A percentile compares a stretch with the other conserved stretches of the same genome.
These are phyloP conservation scores for Puccinia triticina DNA, from an alignment of 1,284 basidiomycete species.

Conservation along the genomic window DNA sequence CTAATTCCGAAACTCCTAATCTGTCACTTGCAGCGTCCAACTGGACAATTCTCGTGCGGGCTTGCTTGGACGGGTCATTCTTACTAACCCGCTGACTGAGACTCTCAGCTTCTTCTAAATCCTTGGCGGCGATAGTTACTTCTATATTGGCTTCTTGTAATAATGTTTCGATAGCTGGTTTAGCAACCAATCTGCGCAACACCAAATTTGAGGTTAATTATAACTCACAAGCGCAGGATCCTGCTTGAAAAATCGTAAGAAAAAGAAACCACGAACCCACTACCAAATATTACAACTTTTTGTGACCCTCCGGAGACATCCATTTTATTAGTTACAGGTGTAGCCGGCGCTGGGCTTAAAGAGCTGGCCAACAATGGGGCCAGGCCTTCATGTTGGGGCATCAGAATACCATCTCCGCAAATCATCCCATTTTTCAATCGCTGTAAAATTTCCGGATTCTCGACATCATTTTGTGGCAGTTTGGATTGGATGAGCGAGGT, in stretches of 20 bases:
- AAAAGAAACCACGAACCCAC: slow-evolving; percentile 26
- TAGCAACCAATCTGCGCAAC: slow-evolving; percentile 88
- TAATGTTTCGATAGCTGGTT: slow-evolving; percentile 77
- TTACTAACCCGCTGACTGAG: slow-evolving; percentile 67
- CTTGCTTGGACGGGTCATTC: slow-evolving; percentile 65
- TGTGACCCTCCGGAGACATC: background rate
- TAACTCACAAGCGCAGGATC: background rate
- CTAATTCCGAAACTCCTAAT: slow-evolving; percentile 65
- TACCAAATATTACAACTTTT: slow-evolving; percentile 50
- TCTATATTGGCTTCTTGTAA: slow-evolving; percentile 60
- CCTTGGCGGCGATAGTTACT: slow-evolving; percentile 59
- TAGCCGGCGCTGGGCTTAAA: slow-evolving; percentile 58
- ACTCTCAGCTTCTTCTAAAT: slow-evolving; percentile 69
- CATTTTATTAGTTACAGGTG: background rate
- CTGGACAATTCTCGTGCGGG: slow-evolving; percentile 67
- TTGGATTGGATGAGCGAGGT: slow-evolving; percentile 64
- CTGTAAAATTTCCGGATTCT: slow-evolving; percentile 59
- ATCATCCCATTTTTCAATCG: slow-evolving; percentile 73
- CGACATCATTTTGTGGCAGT: slow-evolving; percentile 52
- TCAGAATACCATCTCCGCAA: slow-evolving; percentile 68
- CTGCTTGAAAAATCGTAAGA: background rate
- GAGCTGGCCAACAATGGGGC: slow-evolving; percentile 64
- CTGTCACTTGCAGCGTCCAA: slow-evolving; percentile 70
- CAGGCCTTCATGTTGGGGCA: slow-evolving; percentile 68
- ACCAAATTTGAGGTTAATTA: slow-evolving; percentile 63